Evolutionary conservation across 2,329 filamentous ascomycete species (phyloP), one percentile per base, ranked within the genome.

Genomic region (Alternaria metachromatica): DNA sequence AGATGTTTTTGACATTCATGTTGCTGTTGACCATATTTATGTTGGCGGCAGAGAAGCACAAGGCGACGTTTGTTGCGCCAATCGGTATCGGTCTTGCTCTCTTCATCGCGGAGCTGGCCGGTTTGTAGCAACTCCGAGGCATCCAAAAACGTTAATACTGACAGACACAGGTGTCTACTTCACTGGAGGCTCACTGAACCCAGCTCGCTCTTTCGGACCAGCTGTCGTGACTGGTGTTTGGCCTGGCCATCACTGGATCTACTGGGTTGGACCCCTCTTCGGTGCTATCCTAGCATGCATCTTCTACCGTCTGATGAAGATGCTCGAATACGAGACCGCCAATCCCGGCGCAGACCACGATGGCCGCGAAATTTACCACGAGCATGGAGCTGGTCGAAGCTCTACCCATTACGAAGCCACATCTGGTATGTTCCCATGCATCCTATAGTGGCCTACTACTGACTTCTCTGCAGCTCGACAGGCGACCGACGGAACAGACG

Each of bases 11-110:
- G 43, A 86, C 84, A 3, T 80, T 82, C n/a, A 72, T 81, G 69
- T 78, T 86, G 18, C 79, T 85, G 63, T 84, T 86, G 66, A 82
- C 81, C 54, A 85, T 86, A 63, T 84, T 81, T 69, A 82, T 82
- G 80, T 66, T 82, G 33, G 80, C 80, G 21, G 80, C 77, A 6
- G 80, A 82, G 66, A 82, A 81, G 65, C 78, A 81, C 64, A 75
- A 74, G 51, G 77, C 75, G 8, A 81, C 80, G 2, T 81, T 80
- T 54, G 68, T 81, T 3, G 80, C 80, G 6, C 80, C 80, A 0
- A 70, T 82, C 7, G 80, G 80, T 7, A 84, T 84, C 57, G 82
- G 83, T 6, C 76, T 84, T 13, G 72, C 81, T 43, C 76, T 84
- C 0, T 85, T 84, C 72, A 77, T 84, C 60, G 79, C 81, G 11